Base-by-base conservation (phyloP, 164 flowering plant genomes). In the Sedum album region DNA sequence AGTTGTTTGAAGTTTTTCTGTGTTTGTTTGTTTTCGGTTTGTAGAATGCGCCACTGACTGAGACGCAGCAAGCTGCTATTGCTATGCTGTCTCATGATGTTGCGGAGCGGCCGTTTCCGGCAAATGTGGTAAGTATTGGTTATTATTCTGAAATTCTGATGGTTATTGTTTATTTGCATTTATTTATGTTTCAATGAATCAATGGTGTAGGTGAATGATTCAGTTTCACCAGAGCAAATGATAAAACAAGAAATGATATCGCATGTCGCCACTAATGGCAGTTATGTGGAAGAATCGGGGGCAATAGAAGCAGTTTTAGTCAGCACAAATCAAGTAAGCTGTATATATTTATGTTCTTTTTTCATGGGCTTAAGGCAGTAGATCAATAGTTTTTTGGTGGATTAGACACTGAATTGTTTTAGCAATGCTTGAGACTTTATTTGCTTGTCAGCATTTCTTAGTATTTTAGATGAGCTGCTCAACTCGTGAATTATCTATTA, bases 41-140 rank as follows among this genome's bases (percentile, higher is more conserved):
- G 65, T 79, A 93, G 98, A 89, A 80, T 84, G 89, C 98, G 61
- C 97, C 95, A 14, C 75, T 94, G 75, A 79, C 90, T 9, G 96
- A 94, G 70, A 90, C 91, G 55, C 94, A 89, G 73, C 96, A 89
- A 72, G 83, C 86, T 15, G 95, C 98, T 28, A 80, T 94, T 61
- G 75, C 51, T 25, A 69, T 84, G 7, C 80, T 94, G 13, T 87
- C 93, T 63, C 91, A 89, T 73, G 97, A 88, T 0, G 87, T 89
- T 73, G 80, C 91, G 31, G 98, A 94, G 72, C 82, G 96, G 30
- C 97, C 98, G 2, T 88, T 84, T 71, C 97, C 98, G 2, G 69
- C 68, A 53, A 87, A 82, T 68, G 67, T 86, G 84, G 96, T 93
- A 49, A 4, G 74, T 81, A 21, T 57, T 65, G 60, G 14, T 1